These are phyloP conservation scores for Sporothrix luriei DNA, from an alignment of 2,329 filamentous ascomycete species.

Conservation along the genomic window DNA sequence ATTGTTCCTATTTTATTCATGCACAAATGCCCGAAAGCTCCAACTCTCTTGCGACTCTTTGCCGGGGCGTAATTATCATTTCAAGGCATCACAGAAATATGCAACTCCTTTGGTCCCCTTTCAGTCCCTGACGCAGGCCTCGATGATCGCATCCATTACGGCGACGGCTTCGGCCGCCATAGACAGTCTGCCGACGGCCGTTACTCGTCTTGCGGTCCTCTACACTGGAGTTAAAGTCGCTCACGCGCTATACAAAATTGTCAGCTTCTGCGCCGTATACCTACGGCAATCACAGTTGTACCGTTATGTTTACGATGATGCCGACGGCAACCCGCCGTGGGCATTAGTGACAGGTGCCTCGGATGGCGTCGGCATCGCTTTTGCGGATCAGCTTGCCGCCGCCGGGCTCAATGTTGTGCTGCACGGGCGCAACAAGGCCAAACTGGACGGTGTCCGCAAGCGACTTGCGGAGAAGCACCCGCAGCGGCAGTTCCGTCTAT, in stretches of 20 bases:
- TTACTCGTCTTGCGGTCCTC: neutral
- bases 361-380: constrained; percentile 57
- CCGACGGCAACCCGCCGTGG: neutral
- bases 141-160: neutral
- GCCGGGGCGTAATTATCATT: too few relatives aligned
- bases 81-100: too few relatives aligned
- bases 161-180: neutral
- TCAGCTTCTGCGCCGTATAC: constrained; percentile 22
- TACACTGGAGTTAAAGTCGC: neutral
- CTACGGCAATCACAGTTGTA: constrained; percentile 25
- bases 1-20: too few relatives aligned
- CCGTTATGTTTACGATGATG: constrained; percentile 45
- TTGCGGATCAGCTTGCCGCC: constrained; percentile 54
- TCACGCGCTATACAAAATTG: neutral
- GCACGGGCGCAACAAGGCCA: constrained; percentile 57
- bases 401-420: constrained; percentile 60
- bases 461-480: constrained; percentile 49
- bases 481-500: constrained; percentile 43
- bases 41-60: too few relatives aligned
- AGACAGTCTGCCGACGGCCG: neutral
- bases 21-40: too few relatives aligned
- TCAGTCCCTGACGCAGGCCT: too few relatives aligned
- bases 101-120: too few relatives aligned
- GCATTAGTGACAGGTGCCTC: constrained; percentile 44
- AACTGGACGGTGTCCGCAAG: constrained; percentile 49